Evolutionary conservation across 352 stramenopile species (phyloP), one percentile per base, ranked within the genome.

Genomic region (Phytopythium montanum): DNA sequence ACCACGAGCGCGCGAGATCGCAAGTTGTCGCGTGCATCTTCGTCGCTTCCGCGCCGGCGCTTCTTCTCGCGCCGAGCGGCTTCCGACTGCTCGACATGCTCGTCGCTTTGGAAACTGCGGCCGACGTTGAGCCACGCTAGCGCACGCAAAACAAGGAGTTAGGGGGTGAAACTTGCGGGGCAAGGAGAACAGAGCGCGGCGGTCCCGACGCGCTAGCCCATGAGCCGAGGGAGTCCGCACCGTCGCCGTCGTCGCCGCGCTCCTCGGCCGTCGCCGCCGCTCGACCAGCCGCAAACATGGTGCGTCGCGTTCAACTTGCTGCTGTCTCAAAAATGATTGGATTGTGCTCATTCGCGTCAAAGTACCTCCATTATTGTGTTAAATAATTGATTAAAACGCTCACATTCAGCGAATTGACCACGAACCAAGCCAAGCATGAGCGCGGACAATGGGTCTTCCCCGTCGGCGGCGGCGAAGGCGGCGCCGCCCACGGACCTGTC

Each of bases 401-500:
- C n/a, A n/a, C n/a, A n/a, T n/a, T n/a, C n/a, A n/a, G n/a, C n/a
- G n/a, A n/a, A n/a, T n/a, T n/a, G 6, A 42, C 36, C 1, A 42
- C 9, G n/a, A 51, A 34, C 6, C 18, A 33, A 6, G 16, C 9
- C 23, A 21, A 52, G 52, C 53, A 75, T 75, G 68, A 76, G 62
- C 53, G 29, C 48, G 48, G 16, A 29, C 18, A 28, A 5, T 5
- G 26, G 2, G 14, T 4, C 5, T 5, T 36, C 48, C 4, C 16
- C 26, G 29, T 9, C 49, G 25, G 25, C 21, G 25, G 53, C 48
- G 38, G 31, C 2, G 31, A 14, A 8, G 21, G 4, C n/a, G 25
- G 56, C 48, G 38, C 68, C 68, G 46, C 59, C 68, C 3, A 54
- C 76, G 21, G 73, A 88, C 42, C 34, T 86, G 54, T 41, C 69